Evolutionary conservation across 805 yeast species (phyloP).

Genomic region (Saccharomycopsis synnaedendra): DNA sequence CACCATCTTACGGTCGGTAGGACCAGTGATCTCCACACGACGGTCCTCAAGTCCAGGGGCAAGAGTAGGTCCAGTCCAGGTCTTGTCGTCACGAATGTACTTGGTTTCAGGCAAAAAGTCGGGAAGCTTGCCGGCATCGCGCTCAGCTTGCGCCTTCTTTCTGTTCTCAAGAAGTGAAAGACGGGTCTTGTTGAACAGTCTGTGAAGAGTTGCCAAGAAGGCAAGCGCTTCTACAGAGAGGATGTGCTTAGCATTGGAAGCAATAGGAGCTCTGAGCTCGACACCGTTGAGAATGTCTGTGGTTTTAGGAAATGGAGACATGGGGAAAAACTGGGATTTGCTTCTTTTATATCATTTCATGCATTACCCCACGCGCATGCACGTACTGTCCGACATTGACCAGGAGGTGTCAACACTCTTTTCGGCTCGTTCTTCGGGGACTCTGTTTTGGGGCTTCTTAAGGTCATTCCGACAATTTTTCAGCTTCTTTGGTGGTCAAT

Average conservation of each 20-base stretch:
- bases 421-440: neutral
- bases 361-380: neutral
- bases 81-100: constrained; percentile 49
- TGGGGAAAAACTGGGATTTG: neutral
- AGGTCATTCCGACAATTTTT: too few relatives aligned
- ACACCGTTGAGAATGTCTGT: constrained; percentile 35
- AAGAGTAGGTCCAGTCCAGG: constrained; percentile 62
- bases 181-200: constrained; percentile 48
- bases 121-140: constrained; percentile 57
- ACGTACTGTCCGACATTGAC: neutral
- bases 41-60: constrained; percentile 62
- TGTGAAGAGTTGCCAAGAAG: constrained; percentile 55
- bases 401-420: neutral
- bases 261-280: constrained; percentile 40
- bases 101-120: constrained; percentile 57
- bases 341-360: neutral
- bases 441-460: too few relatives aligned
- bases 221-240: constrained; percentile 53
- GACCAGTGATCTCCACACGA: constrained; percentile 68
- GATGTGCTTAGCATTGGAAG: constrained; percentile 36
- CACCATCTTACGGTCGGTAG: constrained; percentile 67
- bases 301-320: constrained; percentile 32
- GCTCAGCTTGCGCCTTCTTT: constrained; percentile 38
- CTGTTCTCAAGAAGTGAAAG: constrained; percentile 44
- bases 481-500: too few relatives aligned